Evolutionary conservation across 2,329 filamentous ascomycete species (phyloP).

Genomic region (Hypomyces rosellus): DNA sequence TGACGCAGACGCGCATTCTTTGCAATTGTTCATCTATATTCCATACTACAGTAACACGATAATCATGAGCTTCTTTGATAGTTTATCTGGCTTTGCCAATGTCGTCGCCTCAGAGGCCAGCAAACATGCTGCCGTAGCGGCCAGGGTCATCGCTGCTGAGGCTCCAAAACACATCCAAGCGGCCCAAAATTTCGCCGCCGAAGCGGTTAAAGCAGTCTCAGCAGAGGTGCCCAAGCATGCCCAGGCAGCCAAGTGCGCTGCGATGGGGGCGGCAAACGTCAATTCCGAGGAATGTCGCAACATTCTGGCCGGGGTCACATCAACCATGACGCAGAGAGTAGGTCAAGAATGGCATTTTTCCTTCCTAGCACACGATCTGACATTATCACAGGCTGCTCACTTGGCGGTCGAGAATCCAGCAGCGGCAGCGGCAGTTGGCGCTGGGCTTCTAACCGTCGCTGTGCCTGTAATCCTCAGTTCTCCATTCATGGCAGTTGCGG

Average conservation of each 20-base stretch:
- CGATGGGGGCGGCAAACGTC: background rate
- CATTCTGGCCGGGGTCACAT: background rate
- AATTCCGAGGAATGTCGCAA: background rate
- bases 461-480: background rate
- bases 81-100: background rate
- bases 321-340: background rate
- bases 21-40: too few relatives aligned
- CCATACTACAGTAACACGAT: too few relatives aligned
- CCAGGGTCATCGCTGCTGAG: background rate
- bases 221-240: background rate
- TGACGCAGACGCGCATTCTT: too few relatives aligned
- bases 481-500: background rate
- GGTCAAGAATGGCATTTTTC: background rate
- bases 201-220: background rate
- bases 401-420: background rate
- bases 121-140: background rate
- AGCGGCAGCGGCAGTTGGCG: background rate
- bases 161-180: background rate
- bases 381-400: background rate
- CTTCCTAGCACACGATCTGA: background rate
- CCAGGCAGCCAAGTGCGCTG: background rate
- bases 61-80: too few relatives aligned
- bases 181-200: background rate
- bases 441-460: background rate
- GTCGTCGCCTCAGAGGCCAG: background rate